Base-by-base conservation (phyloP, 2,329 filamentous ascomycete genomes). In the Ophiocordyceps polyrhachis-furcata region DNA sequence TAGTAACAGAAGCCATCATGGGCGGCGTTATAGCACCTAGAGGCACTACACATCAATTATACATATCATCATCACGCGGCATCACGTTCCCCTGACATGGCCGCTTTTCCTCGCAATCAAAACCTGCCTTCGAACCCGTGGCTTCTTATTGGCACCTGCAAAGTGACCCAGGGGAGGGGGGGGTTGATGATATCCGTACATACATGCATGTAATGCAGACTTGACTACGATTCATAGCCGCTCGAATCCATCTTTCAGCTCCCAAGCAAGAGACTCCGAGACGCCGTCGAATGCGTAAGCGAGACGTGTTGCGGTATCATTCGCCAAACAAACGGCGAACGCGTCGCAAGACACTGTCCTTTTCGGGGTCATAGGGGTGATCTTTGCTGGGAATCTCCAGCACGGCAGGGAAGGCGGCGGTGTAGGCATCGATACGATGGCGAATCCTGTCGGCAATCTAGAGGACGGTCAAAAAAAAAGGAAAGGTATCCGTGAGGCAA, bases 301-400 rank as follows among this genome's bases (percentile, higher is more conserved):
- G 25, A 17, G 20, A n/a, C 8, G 3, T 9, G 6, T 12, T 4
- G 20, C 31, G n/a, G 28, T 23, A 40, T 60, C 75, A 88, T 67
- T 88, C 76, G 53, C 76, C 76, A 65, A 80, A 80, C 46, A 77
- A 51, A 47, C 73, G 68, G 49, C 73, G 68, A 41, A 98, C 91
- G 52, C 91, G 75, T 66, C 88, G 83, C 65, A 98, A 63, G 40
- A 98, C 89, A 58, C 89, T 96, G 63, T 98, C 91, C 70, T 98
- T 98, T 66, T 98, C 91, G 0, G 91, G 91, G 56, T 98, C 89
- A 59, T 98, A 98, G 2, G 91, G 91, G 62, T 98, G 91, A 62
- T 98, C 91, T 71, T 98, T 98, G 67, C 86, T 93, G 21, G 91
- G 91, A 49, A 98, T 96, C 64, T 98, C 91, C 47, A 98, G 77